These are phyloP conservation scores for Moesziomyces aphidis DNA, from an alignment of 1,284 basidiomycete species.

Conservation along the genomic window DNA sequence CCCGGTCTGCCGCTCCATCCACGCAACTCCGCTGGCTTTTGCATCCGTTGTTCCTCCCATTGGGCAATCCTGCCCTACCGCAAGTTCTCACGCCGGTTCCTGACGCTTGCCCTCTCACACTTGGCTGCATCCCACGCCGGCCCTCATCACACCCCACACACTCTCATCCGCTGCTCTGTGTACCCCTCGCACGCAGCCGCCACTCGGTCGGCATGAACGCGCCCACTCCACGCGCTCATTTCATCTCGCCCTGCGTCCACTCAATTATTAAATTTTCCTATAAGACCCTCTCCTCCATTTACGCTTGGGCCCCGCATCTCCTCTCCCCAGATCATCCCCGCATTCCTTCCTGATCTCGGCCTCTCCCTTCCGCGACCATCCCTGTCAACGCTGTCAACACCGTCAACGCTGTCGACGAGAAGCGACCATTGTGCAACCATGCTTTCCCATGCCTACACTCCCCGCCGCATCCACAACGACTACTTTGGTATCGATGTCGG, in stretches of 20 bases:
- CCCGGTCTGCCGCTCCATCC: conserved; percentile 1
- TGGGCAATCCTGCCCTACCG: too few species aligned
- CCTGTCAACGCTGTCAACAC: neutral
- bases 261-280: neutral
- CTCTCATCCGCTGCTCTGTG: too few species aligned
- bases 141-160: too few species aligned
- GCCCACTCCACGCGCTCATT: too few species aligned
- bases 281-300: conserved; percentile 4
- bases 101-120: too few species aligned
- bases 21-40: neutral
- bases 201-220: too few species aligned
- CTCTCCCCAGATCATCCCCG: neutral
- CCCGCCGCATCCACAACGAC: conserved; percentile 36
- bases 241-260: too few species aligned
- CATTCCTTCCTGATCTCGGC: neutral
- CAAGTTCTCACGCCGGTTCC: too few species aligned
- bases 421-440: neutral
- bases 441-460: conserved; percentile 10
- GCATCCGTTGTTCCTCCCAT: too few species aligned
- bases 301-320: neutral
- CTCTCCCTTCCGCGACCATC: conserved; percentile 1
- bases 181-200: too few species aligned
- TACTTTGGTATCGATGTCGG: conserved; percentile 40
- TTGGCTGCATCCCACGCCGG: too few species aligned
- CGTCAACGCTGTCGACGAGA: conserved; percentile 5